phyloP scores from a whole-genome alignment of 345 rosid genomes.

The Citropsis articulata region DNA sequence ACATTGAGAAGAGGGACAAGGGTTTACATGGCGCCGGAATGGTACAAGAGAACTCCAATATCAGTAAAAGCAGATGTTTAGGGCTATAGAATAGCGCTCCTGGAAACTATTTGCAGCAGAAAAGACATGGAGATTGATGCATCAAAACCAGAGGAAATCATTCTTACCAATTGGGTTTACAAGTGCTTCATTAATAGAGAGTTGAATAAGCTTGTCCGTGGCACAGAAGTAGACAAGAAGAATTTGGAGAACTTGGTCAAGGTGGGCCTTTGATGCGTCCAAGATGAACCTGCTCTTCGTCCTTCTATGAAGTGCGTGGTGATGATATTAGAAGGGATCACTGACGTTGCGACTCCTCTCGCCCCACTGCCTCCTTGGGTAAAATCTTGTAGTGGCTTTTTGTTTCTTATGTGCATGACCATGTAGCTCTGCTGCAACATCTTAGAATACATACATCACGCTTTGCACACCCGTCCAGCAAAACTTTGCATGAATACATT shows the following conservation, averaged over 20 bases:
- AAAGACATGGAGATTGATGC: constrained; percentile 5
- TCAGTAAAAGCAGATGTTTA: constrained; percentile 22
- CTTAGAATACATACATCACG: background rate
- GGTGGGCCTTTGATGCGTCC: background rate
- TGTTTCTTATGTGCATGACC: background rate
- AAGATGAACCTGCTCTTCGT: constrained; percentile 6
- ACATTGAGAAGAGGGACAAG: background rate
- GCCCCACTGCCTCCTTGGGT: background rate
- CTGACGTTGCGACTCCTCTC: constrained; percentile 1
- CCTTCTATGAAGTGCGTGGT: background rate
- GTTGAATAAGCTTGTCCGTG: constrained; percentile 2
- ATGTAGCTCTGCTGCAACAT: background rate
- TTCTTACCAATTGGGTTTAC: background rate
- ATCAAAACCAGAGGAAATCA: background rate
- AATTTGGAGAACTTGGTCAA: background rate
- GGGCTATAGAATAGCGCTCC: constrained; percentile 19
- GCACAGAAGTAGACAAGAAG: background rate
- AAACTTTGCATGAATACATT: background rate
- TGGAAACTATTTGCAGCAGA: constrained; percentile 26
- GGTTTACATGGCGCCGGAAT: constrained; percentile 15
- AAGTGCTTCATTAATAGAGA: constrained; percentile 2
- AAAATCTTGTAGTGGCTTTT: too few relatives aligned
- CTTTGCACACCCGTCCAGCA: background rate
- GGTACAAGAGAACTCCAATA: constrained; percentile 14
- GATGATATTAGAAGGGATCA: constrained; percentile 4